These are phyloP conservation scores for Fusarium hostae DNA, from an alignment of 2,329 filamentous ascomycete genomes.

Conservation along the genomic window DNA sequence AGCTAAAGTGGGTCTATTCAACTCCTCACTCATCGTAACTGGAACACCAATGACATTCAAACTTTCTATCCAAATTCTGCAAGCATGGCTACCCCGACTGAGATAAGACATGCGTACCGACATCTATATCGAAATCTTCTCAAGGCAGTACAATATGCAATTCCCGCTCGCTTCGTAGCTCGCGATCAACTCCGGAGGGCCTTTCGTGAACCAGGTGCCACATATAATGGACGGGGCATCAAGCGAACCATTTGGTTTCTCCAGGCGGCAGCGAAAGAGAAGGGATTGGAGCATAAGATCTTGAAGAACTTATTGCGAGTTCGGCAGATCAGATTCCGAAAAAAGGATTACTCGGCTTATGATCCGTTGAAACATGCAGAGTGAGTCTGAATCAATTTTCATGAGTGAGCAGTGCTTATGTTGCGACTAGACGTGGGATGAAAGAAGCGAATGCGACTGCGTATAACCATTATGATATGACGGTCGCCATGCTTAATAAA, in stretches of 20 bases:
- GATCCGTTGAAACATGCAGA: conserved; percentile 33
- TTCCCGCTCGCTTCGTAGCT: conserved; percentile 72
- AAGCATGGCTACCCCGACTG: conserved; percentile 44
- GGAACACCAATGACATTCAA: neutral
- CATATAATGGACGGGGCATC: conserved; percentile 64
- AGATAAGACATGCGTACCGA: conserved; percentile 74
- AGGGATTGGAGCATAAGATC: conserved; percentile 77
- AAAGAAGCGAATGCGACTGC: conserved; percentile 45
- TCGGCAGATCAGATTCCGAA: conserved; percentile 32
- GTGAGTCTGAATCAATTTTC: conserved; percentile 36
- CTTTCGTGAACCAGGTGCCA: conserved; percentile 61
- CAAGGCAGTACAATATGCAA: conserved; percentile 77
- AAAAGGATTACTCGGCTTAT: conserved; percentile 8
- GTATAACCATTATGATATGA: conserved; percentile 74
- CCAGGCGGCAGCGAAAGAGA: conserved; percentile 68
- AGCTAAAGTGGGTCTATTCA: conserved; percentile 23
- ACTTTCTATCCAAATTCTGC: neutral
- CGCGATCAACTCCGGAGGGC: conserved; percentile 68
- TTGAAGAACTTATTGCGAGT: conserved; percentile 72
- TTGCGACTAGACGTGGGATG: conserved; percentile 27
- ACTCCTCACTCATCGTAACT: neutral
- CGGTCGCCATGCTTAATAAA: conserved; percentile 78
- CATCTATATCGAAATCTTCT: conserved; percentile 73
- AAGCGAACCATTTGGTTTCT: conserved; percentile 78
- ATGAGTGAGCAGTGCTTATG: conserved; percentile 1